Evolutionary conservation across 2,329 filamentous ascomycete species (phyloP), one percentile per base, ranked within the genome.

Genomic region (Blastomyces gilchristii): DNA sequence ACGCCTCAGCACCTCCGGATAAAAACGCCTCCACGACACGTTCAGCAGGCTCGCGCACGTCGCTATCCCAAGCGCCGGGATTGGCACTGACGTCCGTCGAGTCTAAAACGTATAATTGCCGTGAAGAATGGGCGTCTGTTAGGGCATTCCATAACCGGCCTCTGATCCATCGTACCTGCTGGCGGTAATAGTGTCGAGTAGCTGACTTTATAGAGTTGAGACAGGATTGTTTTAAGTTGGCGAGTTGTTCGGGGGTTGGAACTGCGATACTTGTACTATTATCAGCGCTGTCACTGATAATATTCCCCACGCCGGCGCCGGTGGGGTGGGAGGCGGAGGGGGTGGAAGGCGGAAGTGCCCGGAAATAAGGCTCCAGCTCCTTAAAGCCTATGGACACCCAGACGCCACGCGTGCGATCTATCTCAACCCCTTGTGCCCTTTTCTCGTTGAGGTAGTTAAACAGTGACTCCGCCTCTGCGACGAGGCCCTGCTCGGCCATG

Each of bases 361-460:
- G 69, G 31, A 92, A 77, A 70, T 91, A 96, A 0, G 84, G 81
- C 63, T 89, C 83, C 71, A 97, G 88, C 71, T 99, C 91, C 73
- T 95, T 97, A 76, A 91, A 97, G 0, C 94, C 94, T 65, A 99
- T 99, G 0, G 92, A 94, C 61, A 96, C 89, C 91, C 93, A 99
- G 53, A 99, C 95, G 0, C 94, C 95, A 61, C 87, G 85, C 1
- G 84, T 89, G 67, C 85, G 82, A 71, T 97, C 91, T 1, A 94
- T 76, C 0, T 74, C 67, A 1, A 79, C 74, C 0, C 85, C 87
- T 1, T 77, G 70, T 0, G 77, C 71, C 58, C 78, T 72, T 62
- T 81, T 75, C 4, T 75, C 68, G 18, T 76, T 69, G 1, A 82
- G 74, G 64, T 82, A 81, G 1, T 75, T 71, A 14, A 78, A 77